phyloP scores from a whole-genome alignment of 139 green algal species.

The Chlamydomonas applanata region DNA sequence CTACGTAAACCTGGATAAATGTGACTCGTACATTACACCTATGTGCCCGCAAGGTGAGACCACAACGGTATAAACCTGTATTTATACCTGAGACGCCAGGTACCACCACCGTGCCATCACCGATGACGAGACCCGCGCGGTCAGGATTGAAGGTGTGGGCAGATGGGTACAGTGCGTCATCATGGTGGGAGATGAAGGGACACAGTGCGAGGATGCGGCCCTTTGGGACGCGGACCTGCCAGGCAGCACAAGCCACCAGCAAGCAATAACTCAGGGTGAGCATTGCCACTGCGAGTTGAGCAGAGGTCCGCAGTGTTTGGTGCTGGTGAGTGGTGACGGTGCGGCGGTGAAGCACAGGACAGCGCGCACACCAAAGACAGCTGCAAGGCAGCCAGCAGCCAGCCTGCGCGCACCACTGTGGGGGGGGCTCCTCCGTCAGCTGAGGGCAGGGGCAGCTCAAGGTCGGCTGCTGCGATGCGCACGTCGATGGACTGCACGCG shows the following conservation, averaged over 20 bases:
- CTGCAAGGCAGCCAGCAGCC: too few relatives aligned
- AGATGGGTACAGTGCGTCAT: constrained; percentile 41
- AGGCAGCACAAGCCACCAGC: too few relatives aligned
- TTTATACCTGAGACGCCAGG: constrained; percentile 50
- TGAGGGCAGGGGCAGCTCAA: constrained; percentile 2
- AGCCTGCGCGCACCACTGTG: too few relatives aligned
- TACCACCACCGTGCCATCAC: constrained; percentile 45
- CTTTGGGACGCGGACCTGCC: constrained; percentile 30
- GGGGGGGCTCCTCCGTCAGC: too few relatives aligned
- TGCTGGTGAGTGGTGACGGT: too few relatives aligned
- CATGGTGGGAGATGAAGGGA: constrained; percentile 59
- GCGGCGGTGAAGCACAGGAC: too few relatives aligned
- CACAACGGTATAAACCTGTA: background rate
- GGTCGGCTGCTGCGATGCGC: constrained; percentile 38
- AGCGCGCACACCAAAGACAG: too few relatives aligned
- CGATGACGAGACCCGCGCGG: constrained; percentile 40
- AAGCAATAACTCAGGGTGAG: too few relatives aligned
- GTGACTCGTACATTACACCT: too few relatives aligned
- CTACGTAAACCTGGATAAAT: too few relatives aligned
- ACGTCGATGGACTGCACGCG: constrained; percentile 58
- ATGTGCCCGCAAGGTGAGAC: background rate
- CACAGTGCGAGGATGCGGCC: constrained; percentile 66
- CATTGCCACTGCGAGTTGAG: too few relatives aligned
- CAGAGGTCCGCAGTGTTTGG: too few relatives aligned
- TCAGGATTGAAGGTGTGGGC: constrained; percentile 40